Conservation (phyloP, 2,329 filamentous ascomycete species). For the Aspergillus tamarii region DNA sequence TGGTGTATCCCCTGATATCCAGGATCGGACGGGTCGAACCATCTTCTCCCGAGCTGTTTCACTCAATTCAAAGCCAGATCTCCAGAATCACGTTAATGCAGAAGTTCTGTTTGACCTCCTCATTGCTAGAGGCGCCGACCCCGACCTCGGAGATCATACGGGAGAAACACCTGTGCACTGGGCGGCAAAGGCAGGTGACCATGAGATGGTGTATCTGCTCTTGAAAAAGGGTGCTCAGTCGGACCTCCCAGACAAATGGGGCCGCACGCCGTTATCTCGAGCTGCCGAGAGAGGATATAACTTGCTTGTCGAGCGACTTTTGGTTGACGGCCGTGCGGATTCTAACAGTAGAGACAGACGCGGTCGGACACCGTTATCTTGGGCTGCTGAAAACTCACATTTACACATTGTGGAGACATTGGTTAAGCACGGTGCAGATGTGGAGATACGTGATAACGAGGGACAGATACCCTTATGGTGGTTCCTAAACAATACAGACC, state of each 20-base stretch:
- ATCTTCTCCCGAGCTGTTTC: not conserved
- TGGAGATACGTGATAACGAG: slow-evolving; percentile 18
- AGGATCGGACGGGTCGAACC: not conserved
- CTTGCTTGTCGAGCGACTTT: too few species aligned
- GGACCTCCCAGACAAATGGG: slow-evolving; percentile 10
- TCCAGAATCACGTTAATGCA: not conserved
- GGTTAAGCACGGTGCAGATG: slow-evolving; percentile 11
- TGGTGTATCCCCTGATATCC: not conserved
- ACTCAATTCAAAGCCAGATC: not conserved
- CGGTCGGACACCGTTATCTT: slow-evolving; percentile 18
- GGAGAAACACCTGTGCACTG: slow-evolving; percentile 20
- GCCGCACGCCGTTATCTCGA: slow-evolving; percentile 18
- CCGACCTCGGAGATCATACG: slow-evolving; percentile 14
- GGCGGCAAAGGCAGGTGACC: slow-evolving; percentile 15
- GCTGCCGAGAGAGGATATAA: slow-evolving; percentile 5
- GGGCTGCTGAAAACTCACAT: slow-evolving; percentile 17
- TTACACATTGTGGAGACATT: slow-evolving; percentile 8
- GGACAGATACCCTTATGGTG: slow-evolving; percentile 21
- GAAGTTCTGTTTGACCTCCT: slow-evolving; percentile 13
- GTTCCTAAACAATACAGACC: slow-evolving; percentile 14
- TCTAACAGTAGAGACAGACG: not conserved
- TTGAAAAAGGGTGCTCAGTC: slow-evolving; percentile 10
- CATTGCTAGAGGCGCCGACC: slow-evolving; percentile 15
- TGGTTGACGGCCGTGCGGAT: too few species aligned
- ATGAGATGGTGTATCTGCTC: slow-evolving; percentile 13